These are phyloP conservation scores for Penicillium expansum DNA, from an alignment of 2,329 filamentous ascomycete genomes.

Conservation along the genomic window DNA sequence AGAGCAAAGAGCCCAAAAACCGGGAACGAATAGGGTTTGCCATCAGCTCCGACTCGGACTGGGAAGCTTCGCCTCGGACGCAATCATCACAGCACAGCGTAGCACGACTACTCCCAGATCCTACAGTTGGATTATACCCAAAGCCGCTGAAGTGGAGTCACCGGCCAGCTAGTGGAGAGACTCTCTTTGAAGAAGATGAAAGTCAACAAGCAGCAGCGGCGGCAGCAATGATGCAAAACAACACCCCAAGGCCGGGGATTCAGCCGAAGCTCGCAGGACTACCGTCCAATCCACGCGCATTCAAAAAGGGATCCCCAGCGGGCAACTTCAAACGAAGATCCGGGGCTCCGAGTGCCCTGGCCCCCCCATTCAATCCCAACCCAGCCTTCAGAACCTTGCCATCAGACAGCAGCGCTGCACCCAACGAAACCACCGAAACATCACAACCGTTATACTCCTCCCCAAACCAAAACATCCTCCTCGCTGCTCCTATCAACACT, in stretches of 20 bases:
- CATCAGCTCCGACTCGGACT: conserved; percentile 24
- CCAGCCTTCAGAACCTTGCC: conserved; percentile 2
- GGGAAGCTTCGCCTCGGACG: conserved; percentile 31
- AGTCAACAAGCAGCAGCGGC: conserved; percentile 10
- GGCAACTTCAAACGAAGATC: neutral
- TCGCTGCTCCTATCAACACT: conserved; percentile 1
- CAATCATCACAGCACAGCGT: conserved; percentile 37
- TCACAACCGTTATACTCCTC: conserved; percentile 6
- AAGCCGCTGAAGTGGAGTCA: conserved; percentile 37
- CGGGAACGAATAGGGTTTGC: conserved; percentile 21
- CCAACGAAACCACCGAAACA: conserved; percentile 8
- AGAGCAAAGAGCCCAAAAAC: neutral
- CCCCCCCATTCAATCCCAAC: conserved; percentile 7
- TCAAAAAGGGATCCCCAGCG: conserved; percentile 29
- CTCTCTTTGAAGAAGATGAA: conserved; percentile 41
- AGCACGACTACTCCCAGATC: conserved; percentile 39
- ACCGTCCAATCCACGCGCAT: conserved; percentile 37
- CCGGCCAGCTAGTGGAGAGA: conserved; percentile 33
- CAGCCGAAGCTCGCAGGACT: conserved; percentile 26
- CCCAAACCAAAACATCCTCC: neutral
- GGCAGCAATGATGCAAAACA: neutral
- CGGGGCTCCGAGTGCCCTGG: neutral
- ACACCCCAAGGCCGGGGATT: neutral
- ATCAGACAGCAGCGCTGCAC: conserved; percentile 13
- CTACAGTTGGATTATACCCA: conserved; percentile 36